Conservation (phyloP, 768 basidiomycete genomes). For the Piloderma croceum region DNA sequence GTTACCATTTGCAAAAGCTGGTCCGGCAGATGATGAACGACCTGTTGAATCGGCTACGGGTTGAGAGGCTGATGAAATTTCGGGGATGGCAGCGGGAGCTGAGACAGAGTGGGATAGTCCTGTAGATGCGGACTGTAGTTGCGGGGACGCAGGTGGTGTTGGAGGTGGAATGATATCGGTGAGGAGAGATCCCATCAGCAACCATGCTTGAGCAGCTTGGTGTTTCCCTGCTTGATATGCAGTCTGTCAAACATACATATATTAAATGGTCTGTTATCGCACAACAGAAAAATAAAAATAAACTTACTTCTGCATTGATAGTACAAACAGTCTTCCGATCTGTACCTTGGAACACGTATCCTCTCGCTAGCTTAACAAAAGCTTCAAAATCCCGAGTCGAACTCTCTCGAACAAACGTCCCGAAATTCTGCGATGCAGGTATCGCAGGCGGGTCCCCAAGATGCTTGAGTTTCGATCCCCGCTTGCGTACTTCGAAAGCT, state of each 20-base stretch:
- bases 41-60: no score
- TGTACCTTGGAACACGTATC: constrained; percentile 50
- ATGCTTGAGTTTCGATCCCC: constrained; percentile 42
- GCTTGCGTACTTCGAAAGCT: constrained; percentile 5
- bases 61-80: no score
- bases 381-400: constrained; percentile 37
- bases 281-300: constrained; percentile 6
- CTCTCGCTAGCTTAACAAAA: constrained; percentile 58
- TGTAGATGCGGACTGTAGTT: constrained; percentile 13
- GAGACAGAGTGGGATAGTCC: constrained; percentile 33
- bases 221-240: constrained; percentile 55
- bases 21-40: no score
- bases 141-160: constrained; percentile 23
- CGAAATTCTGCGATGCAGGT: constrained; percentile 54
- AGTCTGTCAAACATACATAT: constrained; percentile 29
- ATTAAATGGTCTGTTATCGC: constrained; percentile 13
- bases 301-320: constrained; percentile 52
- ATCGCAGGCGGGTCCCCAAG: constrained; percentile 52
- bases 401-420: constrained; percentile 38
- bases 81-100: constrained; percentile 36
- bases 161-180: constrained; percentile 41
- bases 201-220: constrained; percentile 61
- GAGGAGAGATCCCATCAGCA: constrained; percentile 54
- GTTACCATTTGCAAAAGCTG: no score
- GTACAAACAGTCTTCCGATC: constrained; percentile 46